Evolutionary conservation across 1,284 basidiomycete species (phyloP), one percentile per base, ranked within the genome.

Genomic region (Ganoderma leucocontextum): DNA sequence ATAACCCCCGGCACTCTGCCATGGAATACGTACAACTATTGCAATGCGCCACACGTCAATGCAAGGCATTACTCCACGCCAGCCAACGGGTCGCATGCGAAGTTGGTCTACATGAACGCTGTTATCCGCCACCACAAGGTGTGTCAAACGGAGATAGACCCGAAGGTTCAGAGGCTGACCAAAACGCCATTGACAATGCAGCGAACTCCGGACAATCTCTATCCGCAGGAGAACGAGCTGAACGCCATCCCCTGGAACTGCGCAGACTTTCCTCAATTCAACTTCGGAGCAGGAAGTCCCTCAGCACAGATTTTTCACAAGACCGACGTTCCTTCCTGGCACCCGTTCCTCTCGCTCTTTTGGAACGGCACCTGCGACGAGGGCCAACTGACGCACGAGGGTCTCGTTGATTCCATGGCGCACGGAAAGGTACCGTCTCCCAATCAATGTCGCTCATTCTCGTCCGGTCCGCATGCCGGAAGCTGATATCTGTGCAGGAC

Each of bases 301-400:
- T 60, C 62, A 35, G 70, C 78, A 12, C 78, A 74, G 2, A 78
- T 87, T 38, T 83, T 80, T 63, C 83, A 84, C 69, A 69, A 82
- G 60, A 82, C 80, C 7, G 64, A 55, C 53, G 81, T 79, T 49
- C 84, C 84, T 0, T 69, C 78, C 76, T 78, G 78, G 70, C 70
- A 71, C 52, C 70, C 87, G 1, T 86, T 88, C 69, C 77, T 81
- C 36, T 76, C 74, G n/a, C 78, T 80, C 63, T 80, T 89, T n/a
- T 88, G 87, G 87, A 80, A 83, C 49, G 87, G 87, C 6, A 85
- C 83, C 2, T 88, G 87, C 73, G 85, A 87, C 72, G 70, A 79
- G 17, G 87, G 87, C 35, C 86, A 87, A 72, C 79, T 88, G 44
- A 88, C 87, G 0, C 75, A 77, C 0, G 86, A 76, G 25, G 87